These are phyloP conservation scores for Neopestalotiopsis sp. DNA, from an alignment of 2,329 filamentous ascomycete genomes.

Conservation along the genomic window DNA sequence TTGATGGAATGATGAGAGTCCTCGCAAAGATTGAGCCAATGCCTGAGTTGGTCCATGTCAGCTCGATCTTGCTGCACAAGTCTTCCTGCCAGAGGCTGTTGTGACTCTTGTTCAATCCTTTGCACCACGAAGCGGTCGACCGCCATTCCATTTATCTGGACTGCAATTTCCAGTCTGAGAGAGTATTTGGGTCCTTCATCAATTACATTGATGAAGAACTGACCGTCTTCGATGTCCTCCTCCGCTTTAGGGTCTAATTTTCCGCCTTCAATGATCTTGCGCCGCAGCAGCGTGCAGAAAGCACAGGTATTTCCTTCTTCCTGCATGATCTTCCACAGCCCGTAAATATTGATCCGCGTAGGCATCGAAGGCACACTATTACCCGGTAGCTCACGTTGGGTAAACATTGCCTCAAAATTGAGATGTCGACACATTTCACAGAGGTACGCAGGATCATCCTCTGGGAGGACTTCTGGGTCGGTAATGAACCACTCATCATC, in stretches of 20 bases:
- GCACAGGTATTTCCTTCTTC: background rate
- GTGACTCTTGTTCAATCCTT: background rate
- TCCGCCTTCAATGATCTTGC: background rate
- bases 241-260: background rate
- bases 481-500: constrained; percentile 6
- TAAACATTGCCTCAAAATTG: background rate
- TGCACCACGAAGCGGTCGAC: background rate
- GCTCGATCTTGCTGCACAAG: background rate
- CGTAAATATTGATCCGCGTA: background rate
- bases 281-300: background rate
- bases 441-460: constrained; percentile 4
- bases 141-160: background rate
- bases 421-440: constrained; percentile 5
- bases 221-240: background rate
- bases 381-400: background rate
- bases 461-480: background rate
- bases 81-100: background rate
- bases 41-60: background rate
- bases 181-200: background rate
- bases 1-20: background rate
- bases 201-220: background rate
- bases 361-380: background rate
- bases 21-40: constrained; percentile 1
- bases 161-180: background rate
- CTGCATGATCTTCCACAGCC: background rate